phyloP scores from a whole-genome alignment of 2,329 filamentous ascomycete species.

The Penicillium aurantiogriseum region DNA sequence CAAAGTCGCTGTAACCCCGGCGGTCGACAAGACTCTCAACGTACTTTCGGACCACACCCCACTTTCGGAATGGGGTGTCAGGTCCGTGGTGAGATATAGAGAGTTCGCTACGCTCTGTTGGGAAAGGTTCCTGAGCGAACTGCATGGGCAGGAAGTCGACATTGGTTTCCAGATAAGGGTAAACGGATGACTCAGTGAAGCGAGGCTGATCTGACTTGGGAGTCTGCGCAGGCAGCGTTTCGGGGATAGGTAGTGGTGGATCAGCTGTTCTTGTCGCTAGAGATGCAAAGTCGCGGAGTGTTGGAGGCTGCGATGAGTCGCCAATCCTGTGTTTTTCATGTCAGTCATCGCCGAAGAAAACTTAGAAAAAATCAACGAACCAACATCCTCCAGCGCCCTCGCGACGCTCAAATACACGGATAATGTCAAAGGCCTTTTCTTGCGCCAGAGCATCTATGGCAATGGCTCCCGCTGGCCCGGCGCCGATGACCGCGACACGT shows the following conservation, averaged over 20 bases:
- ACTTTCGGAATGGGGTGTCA: not conserved
- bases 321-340: not conserved
- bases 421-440: not conserved
- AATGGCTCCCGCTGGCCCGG: not conserved
- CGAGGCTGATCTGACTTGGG: not conserved
- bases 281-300: not conserved
- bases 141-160: not conserved
- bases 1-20: not conserved
- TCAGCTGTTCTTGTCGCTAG: not conserved
- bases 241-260: not conserved
- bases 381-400: not conserved
- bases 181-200: not conserved
- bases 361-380: not conserved
- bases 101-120: not conserved
- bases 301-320: not conserved
- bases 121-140: not conserved
- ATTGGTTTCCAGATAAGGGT: slow-evolving; percentile 1
- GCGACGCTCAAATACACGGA: not conserved
- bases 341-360: not conserved
- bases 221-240: not conserved
- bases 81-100: not conserved
- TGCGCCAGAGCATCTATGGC: not conserved
- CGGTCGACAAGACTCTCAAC: not conserved
- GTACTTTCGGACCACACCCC: not conserved
- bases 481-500: not conserved